Conservation (phyloP, 345 rosid genomes). For the Dipteronia sinensis region DNA sequence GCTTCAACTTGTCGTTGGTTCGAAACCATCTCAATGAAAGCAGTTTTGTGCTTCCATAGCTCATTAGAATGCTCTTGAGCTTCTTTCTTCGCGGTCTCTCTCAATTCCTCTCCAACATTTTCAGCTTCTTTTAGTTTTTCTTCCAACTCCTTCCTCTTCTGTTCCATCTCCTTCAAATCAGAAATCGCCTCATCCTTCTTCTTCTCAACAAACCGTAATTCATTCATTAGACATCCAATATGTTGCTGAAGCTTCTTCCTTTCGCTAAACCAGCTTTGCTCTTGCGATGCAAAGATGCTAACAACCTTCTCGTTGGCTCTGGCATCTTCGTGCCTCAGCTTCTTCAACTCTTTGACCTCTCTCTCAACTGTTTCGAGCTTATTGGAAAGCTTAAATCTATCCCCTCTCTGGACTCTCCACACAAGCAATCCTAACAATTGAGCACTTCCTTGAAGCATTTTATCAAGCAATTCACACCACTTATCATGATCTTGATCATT, state of each 20-base stretch:
- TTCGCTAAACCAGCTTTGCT: constrained; percentile 81
- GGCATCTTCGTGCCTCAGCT: constrained; percentile 72
- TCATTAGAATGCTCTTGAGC: constrained; percentile 72
- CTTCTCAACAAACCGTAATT: constrained; percentile 47
- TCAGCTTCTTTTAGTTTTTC: constrained; percentile 54
- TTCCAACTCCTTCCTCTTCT: constrained; percentile 54
- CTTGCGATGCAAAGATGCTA: constrained; percentile 77
- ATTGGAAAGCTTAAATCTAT: constrained; percentile 37
- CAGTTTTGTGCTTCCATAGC: constrained; percentile 83
- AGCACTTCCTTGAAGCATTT: constrained; percentile 64
- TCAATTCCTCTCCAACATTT: constrained; percentile 50
- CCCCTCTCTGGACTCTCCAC: constrained; percentile 65
- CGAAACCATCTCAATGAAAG: constrained; percentile 90
- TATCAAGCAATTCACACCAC: constrained; percentile 54
- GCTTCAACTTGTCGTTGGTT: constrained; percentile 91
- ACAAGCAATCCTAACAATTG: constrained; percentile 69
- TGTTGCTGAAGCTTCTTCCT: constrained; percentile 62
- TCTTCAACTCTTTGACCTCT: constrained; percentile 64
- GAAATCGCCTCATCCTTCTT: constrained; percentile 46
- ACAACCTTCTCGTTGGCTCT: constrained; percentile 95
- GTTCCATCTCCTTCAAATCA: constrained; percentile 60
- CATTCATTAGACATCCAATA: constrained; percentile 62
- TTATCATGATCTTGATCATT: constrained; percentile 38
- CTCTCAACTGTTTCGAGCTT: constrained; percentile 58
- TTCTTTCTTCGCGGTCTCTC: constrained; percentile 53